Percentiles rank a stretch among this genome's conserved stretches.
These are phyloP conservation scores for Trichosanthes cucumerina DNA, from an alignment of 306 rosid species.

Conservation along the genomic window DNA sequence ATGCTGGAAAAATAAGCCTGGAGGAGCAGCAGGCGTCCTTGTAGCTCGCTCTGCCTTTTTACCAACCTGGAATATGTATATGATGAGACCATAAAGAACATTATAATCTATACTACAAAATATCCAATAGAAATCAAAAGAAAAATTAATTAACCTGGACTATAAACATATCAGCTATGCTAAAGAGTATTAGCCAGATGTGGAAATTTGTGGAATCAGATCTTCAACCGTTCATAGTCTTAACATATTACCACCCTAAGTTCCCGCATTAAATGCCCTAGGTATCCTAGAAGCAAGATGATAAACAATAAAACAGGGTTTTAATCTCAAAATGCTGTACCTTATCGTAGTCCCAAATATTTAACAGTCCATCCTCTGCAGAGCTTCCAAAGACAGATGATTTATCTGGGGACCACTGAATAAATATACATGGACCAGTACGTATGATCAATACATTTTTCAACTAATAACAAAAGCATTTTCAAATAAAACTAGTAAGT, in stretches of 20 bases:
- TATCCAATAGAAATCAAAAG: not conserved
- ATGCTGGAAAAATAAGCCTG: constrained; percentile 95
- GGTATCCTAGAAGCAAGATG: not conserved
- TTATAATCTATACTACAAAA: not conserved
- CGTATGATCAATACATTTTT: not conserved
- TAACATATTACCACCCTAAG: not conserved
- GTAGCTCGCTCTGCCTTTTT: constrained; percentile 65
- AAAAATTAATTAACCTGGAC: not conserved
- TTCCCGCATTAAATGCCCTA: not conserved
- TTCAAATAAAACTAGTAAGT: not conserved
- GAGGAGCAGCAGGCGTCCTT: constrained; percentile 48
- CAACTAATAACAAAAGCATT: not conserved
- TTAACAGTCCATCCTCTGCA: constrained; percentile 93
- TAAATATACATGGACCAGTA: not conserved
- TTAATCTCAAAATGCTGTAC: constrained; percentile 20
- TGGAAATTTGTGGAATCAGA: not conserved
- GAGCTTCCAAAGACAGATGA: constrained; percentile 97
- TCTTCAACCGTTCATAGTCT: not conserved
- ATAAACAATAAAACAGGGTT: not conserved
- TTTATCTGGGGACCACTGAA: constrained; percentile 99
- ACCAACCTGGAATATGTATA: constrained; percentile 42
- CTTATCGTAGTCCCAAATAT: constrained; percentile 97
- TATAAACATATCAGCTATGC: not conserved
- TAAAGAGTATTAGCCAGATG: not conserved
- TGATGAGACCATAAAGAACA: not conserved